Percentiles rank a stretch among this genome's conserved stretches.
These are phyloP conservation scores for Jamesozyma lodderae DNA, from an alignment of 805 yeast species.

Conservation along the genomic window DNA sequence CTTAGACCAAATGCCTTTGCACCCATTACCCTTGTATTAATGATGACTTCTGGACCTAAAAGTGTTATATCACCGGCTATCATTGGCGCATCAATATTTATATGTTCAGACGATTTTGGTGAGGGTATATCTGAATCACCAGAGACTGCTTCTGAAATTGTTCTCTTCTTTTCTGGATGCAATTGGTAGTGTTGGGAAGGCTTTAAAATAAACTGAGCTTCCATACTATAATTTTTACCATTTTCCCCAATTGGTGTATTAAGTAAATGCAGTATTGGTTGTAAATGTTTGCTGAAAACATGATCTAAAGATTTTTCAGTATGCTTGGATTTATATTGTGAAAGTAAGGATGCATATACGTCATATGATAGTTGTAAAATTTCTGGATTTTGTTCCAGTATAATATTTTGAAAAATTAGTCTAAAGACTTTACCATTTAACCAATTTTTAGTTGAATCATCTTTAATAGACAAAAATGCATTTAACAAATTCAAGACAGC, in stretches of 20 bases:
- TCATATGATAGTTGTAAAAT: slow-evolving; percentile 54
- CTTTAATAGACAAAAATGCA: slow-evolving; percentile 59
- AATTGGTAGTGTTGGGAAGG: slow-evolving; percentile 47
- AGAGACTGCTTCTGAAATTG: slow-evolving; percentile 20
- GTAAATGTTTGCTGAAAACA: slow-evolving; percentile 46
- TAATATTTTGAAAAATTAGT: slow-evolving; percentile 72
- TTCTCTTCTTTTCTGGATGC: slow-evolving; percentile 28
- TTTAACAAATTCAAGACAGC: slow-evolving; percentile 74
- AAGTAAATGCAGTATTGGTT: slow-evolving; percentile 53
- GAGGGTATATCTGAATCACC: slow-evolving; percentile 36
- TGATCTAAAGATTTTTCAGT: slow-evolving; percentile 39
- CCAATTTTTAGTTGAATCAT: slow-evolving; percentile 56
- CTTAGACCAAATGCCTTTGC: slow-evolving; percentile 68
- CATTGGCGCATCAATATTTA: slow-evolving; percentile 90
- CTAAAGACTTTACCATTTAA: slow-evolving; percentile 65
- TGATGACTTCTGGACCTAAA: slow-evolving; percentile 64
- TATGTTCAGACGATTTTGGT: slow-evolving; percentile 45
- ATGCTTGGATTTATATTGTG: slow-evolving; percentile 34
- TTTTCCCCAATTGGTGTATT: slow-evolving; percentile 95
- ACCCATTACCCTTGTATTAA: slow-evolving; percentile 67
- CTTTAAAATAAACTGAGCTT: slow-evolving; percentile 58
- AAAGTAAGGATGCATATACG: slow-evolving; percentile 50
- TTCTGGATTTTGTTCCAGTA: slow-evolving; percentile 79
- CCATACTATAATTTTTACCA: slow-evolving; percentile 80
- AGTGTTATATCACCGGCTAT: slow-evolving; percentile 83